Evolutionary conservation across 306 rosid species (phyloP).

Genomic region (Acacia acuminata): DNA sequence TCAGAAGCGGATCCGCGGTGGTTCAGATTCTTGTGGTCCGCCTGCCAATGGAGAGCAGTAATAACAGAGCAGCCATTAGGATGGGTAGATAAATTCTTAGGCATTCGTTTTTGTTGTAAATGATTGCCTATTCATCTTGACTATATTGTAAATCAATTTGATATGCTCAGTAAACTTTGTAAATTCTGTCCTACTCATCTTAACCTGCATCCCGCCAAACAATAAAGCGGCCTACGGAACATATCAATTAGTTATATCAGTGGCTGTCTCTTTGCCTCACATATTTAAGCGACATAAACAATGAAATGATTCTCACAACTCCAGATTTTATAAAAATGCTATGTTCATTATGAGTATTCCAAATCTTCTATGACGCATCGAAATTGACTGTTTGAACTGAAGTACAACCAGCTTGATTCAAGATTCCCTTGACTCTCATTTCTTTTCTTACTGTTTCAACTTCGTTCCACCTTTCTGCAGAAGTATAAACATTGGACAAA

Average conservation of each 20-base stretch:
- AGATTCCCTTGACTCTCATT: constrained; percentile 58
- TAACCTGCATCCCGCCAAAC: not conserved
- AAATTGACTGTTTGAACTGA: constrained; percentile 48
- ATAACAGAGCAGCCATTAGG: constrained; percentile 12
- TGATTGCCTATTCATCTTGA: constrained; percentile 39
- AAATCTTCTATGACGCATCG: constrained; percentile 26
- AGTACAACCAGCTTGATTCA: constrained; percentile 63
- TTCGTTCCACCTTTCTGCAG: constrained; percentile 66
- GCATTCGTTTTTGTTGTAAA: constrained; percentile 32
- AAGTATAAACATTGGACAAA: constrained; percentile 78
- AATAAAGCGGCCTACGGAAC: not conserved
- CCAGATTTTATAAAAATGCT: not conserved
- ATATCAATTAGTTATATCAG: not conserved
- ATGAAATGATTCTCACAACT: not conserved
- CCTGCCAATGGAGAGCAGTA: constrained; percentile 58
- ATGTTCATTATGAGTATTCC: not conserved
- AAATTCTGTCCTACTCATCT: not conserved
- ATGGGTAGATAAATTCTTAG: constrained; percentile 15
- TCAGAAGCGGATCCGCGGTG: constrained; percentile 81
- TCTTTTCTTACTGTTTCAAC: constrained; percentile 66
- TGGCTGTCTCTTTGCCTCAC: not conserved
- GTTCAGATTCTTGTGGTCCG: constrained; percentile 38
- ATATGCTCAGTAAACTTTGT: not conserved
- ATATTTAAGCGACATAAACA: not conserved
- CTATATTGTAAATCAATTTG: constrained; percentile 35